Percentiles rank a stretch among this genome's conserved stretches.
These are phyloP conservation scores for Chaetomiaceae sp. DNA, from an alignment of 2,329 filamentous ascomycete genomes.

Conservation along the genomic window DNA sequence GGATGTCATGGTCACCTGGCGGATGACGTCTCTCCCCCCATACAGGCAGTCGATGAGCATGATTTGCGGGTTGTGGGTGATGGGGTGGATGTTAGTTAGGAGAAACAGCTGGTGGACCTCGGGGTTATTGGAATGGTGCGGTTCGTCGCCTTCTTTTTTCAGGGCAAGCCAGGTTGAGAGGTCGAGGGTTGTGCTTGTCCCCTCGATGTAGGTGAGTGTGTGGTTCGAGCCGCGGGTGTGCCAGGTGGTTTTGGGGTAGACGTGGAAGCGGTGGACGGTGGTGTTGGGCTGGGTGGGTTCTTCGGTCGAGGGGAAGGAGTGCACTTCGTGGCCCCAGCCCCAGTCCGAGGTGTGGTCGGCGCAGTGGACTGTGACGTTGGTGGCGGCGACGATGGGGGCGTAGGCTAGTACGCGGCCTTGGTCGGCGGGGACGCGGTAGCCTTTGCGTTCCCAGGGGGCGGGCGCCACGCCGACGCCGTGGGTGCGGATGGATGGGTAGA, in stretches of 20 bases:
- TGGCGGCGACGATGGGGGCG: conserved; percentile 1
- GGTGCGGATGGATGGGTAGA: not conserved
- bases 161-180: not conserved
- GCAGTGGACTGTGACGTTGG: not conserved
- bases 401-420: not conserved
- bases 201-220: not conserved
- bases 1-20: not conserved
- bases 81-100: not conserved
- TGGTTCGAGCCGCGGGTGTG: not conserved
- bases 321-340: not conserved
- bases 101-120: not conserved
- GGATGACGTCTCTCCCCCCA: not conserved
- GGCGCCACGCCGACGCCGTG: conserved; percentile 1
- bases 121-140: not conserved
- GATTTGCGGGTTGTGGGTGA: not conserved
- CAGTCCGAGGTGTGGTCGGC: not conserved
- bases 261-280: not conserved
- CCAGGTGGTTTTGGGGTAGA: not conserved
- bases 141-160: not conserved
- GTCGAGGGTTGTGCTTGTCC: not conserved
- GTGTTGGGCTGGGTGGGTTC: not conserved
- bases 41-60: not conserved
- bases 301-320: not conserved
- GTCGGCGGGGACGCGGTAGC: not conserved
- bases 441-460: not conserved